These are phyloP conservation scores for Yamadazyma insecticola DNA, from an alignment of 805 yeast species.

Conservation along the genomic window DNA sequence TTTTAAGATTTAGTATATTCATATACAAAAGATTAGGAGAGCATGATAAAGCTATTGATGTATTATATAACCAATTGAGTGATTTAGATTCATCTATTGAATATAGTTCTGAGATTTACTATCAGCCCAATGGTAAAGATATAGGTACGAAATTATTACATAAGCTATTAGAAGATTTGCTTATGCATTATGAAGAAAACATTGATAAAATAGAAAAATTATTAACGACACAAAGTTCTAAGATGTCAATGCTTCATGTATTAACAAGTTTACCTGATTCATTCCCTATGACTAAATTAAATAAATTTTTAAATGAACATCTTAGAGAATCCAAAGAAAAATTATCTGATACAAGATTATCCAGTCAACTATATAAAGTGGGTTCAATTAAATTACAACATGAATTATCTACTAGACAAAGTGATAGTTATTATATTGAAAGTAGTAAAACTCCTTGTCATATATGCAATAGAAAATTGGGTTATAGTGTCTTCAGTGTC, in stretches of 20 bases:
- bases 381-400: conserved; percentile 46
- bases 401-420: conserved; percentile 33
- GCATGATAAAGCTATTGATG: conserved; percentile 59
- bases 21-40: conserved; percentile 56
- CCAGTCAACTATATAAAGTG: conserved; percentile 49
- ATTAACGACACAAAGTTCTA: conserved; percentile 40
- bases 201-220: conserved; percentile 37
- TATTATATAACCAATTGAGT: conserved; percentile 52
- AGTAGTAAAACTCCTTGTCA: conserved; percentile 45
- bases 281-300: conserved; percentile 42
- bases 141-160: conserved; percentile 46
- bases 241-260: conserved; percentile 42
- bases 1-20: conserved; percentile 47
- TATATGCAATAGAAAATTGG: conserved; percentile 55
- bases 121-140: conserved; percentile 21
- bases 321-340: conserved; percentile 37
- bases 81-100: conserved; percentile 55
- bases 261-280: conserved; percentile 49
- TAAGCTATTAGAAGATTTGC: conserved; percentile 43
- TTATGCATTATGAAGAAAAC: conserved; percentile 34
- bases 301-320: conserved; percentile 40
- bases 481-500: conserved; percentile 49
- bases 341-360: conserved; percentile 37
- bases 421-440: conserved; percentile 33
- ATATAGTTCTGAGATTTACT: conserved; percentile 52